Evolutionary conservation across 2,329 filamentous ascomycete species (phyloP).

Genomic region (Alternaria tenuissima): DNA sequence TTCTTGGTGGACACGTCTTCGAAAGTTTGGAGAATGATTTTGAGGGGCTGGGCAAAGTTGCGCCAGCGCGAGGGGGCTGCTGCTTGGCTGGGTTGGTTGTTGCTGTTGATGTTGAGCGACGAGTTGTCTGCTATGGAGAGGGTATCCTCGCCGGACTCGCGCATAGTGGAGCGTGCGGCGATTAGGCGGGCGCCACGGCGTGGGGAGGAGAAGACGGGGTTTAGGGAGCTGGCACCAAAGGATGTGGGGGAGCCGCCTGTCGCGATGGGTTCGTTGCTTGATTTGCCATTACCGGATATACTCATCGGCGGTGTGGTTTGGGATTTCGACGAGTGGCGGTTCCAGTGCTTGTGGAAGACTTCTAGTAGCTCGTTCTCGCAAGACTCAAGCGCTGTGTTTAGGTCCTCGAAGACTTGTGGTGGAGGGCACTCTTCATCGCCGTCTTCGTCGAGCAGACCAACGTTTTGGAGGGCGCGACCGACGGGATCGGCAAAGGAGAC

Average conservation of each 20-base stretch:
- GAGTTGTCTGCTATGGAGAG: constrained; percentile 25
- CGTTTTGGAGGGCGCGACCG: constrained; percentile 79
- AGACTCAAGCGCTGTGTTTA: constrained; percentile 91
- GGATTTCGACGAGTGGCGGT: constrained; percentile 46
- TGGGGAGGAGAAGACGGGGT: constrained; percentile 75
- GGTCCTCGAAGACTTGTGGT: constrained; percentile 77
- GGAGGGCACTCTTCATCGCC: constrained; percentile 65
- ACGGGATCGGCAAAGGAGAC: constrained; percentile 79
- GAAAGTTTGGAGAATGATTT: constrained; percentile 94
- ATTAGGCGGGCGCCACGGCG: constrained; percentile 78
- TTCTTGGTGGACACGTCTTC: constrained; percentile 84
- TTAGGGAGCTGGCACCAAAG: constrained; percentile 50
- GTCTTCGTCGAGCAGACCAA: constrained; percentile 79
- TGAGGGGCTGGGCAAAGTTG: constrained; percentile 86
- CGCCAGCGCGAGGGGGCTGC: constrained; percentile 70
- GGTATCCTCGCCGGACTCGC: constrained; percentile 54
- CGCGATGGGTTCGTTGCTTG: constrained; percentile 21
- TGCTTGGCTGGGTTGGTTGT: background rate
- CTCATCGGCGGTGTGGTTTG: constrained; percentile 48
- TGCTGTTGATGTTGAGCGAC: background rate
- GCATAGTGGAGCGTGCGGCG: constrained; percentile 79
- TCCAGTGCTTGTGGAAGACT: constrained; percentile 59
- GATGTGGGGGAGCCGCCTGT: constrained; percentile 36
- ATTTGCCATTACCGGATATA: constrained; percentile 31
- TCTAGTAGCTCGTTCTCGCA: constrained; percentile 94